A percentile compares a stretch with the other conserved stretches of the same genome.
Evolutionary conservation across 768 basidiomycete genomes (phyloP).

Genomic region (Gelatoporia subvermispora): DNA sequence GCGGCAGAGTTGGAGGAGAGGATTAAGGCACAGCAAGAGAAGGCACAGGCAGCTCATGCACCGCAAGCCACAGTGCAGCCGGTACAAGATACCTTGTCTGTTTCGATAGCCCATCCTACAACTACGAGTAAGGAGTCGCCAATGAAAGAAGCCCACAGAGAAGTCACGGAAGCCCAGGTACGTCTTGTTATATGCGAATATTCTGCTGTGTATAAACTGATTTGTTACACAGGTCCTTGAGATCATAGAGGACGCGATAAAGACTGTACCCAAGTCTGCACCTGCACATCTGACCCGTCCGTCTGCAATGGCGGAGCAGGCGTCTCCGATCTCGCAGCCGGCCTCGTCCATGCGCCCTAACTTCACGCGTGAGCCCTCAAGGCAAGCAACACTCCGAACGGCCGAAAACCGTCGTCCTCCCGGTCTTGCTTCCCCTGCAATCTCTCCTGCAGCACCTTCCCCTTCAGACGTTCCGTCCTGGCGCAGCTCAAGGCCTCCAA

Average conservation of each 20-base stretch:
- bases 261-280: constrained; percentile 13
- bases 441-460: constrained; percentile 15
- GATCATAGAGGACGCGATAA: constrained; percentile 44
- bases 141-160: constrained; percentile 10
- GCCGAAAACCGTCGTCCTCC: constrained; percentile 21
- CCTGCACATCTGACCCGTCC: not conserved
- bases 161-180: constrained; percentile 16
- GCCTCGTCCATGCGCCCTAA: constrained; percentile 2
- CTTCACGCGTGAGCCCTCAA: constrained; percentile 29
- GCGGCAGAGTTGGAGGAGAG: constrained; percentile 71
- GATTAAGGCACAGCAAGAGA: constrained; percentile 39
- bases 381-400: constrained; percentile 24
- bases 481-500: constrained; percentile 48
- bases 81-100: too few relatives aligned
- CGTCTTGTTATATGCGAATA: not conserved
- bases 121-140: not conserved
- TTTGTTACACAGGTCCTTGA: constrained; percentile 36
- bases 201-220: not conserved
- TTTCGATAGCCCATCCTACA: too few relatives aligned
- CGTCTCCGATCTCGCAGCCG: constrained; percentile 4
- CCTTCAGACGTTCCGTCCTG: constrained; percentile 55
- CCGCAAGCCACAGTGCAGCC: not conserved
- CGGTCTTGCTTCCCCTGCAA: constrained; percentile 3
- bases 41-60: constrained; percentile 12
- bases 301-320: not conserved